Evolutionary conservation across 306 rosid genomes (phyloP).

Genomic region (Luffa acutangula): DNA sequence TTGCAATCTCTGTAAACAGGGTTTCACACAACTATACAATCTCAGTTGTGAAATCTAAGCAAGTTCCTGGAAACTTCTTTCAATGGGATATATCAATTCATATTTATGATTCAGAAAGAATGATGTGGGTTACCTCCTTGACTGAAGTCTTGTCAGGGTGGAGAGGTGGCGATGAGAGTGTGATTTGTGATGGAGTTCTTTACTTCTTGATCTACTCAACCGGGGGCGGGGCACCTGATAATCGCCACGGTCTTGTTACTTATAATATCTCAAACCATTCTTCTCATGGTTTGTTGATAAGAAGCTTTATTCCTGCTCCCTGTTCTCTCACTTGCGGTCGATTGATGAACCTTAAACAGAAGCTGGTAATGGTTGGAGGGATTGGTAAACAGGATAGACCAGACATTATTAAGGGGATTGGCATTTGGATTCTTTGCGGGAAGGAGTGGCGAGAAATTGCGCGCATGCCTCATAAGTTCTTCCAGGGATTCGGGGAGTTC

Average conservation of each 20-base stretch:
- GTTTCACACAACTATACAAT: conserved; percentile 37
- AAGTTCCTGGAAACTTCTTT: conserved; percentile 65
- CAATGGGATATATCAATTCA: conserved; percentile 76
- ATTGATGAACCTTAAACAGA: conserved; percentile 77
- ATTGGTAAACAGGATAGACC: conserved; percentile 69
- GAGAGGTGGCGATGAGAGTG: conserved; percentile 95
- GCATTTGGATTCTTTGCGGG: conserved; percentile 77
- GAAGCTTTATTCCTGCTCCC: conserved; percentile 61
- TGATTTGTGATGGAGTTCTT: conserved; percentile 71
- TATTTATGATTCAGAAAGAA: conserved; percentile 46
- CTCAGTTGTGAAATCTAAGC: conserved; percentile 70
- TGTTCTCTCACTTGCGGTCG: conserved; percentile 91
- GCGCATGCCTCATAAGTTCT: conserved; percentile 82
- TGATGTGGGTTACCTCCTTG: conserved; percentile 46
- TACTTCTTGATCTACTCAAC: conserved; percentile 74
- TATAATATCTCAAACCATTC: conserved; percentile 41
- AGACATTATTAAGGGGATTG: conserved; percentile 90
- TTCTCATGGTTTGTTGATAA: conserved; percentile 39
- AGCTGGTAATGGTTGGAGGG: conserved; percentile 98
- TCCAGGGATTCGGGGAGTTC: conserved; percentile 94
- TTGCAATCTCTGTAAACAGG: conserved; percentile 58
- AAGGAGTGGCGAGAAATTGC: conserved; percentile 70
- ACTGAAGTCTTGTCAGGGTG: conserved; percentile 76
- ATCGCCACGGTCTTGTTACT: conserved; percentile 58
- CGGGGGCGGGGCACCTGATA: conserved; percentile 43